A percentile compares a stretch with the other conserved stretches of the same genome.
phyloP scores from a whole-genome alignment of 129 eudicot genomes.

The Gnaphalium uliginosum region DNA sequence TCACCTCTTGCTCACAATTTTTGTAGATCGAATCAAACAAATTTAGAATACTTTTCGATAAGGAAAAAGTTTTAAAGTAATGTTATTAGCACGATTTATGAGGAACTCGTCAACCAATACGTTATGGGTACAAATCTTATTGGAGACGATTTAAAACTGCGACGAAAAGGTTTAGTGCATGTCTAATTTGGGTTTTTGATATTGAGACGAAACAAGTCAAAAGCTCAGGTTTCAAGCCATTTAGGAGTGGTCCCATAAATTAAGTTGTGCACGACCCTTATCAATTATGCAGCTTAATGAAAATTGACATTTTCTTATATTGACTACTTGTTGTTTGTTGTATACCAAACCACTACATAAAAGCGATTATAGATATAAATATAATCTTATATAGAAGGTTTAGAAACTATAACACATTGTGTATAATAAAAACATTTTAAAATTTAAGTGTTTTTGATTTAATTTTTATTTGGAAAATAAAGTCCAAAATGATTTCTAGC shows the following conservation, averaged over 20 bases:
- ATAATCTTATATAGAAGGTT: neutral
- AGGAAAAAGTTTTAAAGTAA: neutral
- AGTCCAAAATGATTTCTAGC: no score
- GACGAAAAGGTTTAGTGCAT: conserved; percentile 14
- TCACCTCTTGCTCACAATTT: no score
- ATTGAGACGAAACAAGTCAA: conserved; percentile 5
- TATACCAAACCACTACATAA: neutral
- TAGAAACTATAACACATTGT: neutral
- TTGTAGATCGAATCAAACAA: no score
- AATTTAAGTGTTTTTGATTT: neutral
- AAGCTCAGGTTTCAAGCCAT: no score
- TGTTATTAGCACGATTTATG: no score
- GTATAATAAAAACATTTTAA: neutral
- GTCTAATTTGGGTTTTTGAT: conserved; percentile 7
- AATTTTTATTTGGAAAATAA: no score
- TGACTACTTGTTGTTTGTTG: neutral
- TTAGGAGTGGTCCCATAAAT: no score
- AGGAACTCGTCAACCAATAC: no score
- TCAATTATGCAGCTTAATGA: neutral
- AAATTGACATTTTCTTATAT: conserved; percentile 1
- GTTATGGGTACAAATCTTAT: no score
- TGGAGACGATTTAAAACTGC: neutral
- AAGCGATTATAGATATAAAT: conserved; percentile 7
- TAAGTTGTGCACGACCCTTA: neutral
- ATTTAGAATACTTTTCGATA: neutral